phyloP scores from a whole-genome alignment of 768 basidiomycete genomes.

The Lactarius quietus region DNA sequence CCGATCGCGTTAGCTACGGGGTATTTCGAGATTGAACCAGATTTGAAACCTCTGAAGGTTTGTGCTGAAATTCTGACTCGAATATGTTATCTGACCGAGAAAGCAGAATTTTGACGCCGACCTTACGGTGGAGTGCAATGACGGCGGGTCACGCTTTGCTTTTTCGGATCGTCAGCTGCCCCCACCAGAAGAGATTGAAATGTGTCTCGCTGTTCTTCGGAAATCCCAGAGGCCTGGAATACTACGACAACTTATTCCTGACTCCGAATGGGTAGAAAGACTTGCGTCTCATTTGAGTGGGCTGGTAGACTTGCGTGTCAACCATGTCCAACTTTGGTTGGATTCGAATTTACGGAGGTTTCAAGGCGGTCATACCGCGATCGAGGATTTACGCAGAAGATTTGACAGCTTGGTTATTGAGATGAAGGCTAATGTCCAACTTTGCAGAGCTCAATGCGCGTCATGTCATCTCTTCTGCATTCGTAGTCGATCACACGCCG shows the following conservation, averaged over 20 bases:
- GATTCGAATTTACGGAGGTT: constrained; percentile 47
- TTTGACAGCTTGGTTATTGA: constrained; percentile 42
- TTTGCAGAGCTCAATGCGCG: no score
- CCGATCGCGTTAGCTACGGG: constrained; percentile 48
- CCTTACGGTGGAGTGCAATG: constrained; percentile 36
- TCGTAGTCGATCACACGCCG: no score
- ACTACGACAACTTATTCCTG: constrained; percentile 36
- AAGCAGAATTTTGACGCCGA: no score
- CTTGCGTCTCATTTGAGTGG: constrained; percentile 39
- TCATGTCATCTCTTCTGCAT: no score
- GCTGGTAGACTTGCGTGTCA: no score
- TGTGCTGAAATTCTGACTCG: neutral
- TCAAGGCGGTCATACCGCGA: constrained; percentile 39
- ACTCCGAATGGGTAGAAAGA: constrained; percentile 40
- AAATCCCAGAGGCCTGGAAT: constrained; percentile 33
- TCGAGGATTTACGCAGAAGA: constrained; percentile 44
- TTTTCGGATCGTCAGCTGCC: constrained; percentile 29
- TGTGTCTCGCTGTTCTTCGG: constrained; percentile 28
- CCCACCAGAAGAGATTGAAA: constrained; percentile 29
- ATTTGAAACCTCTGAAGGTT: constrained; percentile 50
- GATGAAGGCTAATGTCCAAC: no score
- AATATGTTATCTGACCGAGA: constrained; percentile 36
- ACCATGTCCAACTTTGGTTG: constrained; percentile 55
- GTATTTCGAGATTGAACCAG: constrained; percentile 42
- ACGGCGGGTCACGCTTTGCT: constrained; percentile 36